phyloP scores from a whole-genome alignment of 2,329 filamentous ascomycete species.

The Colletotrichum sp. region DNA sequence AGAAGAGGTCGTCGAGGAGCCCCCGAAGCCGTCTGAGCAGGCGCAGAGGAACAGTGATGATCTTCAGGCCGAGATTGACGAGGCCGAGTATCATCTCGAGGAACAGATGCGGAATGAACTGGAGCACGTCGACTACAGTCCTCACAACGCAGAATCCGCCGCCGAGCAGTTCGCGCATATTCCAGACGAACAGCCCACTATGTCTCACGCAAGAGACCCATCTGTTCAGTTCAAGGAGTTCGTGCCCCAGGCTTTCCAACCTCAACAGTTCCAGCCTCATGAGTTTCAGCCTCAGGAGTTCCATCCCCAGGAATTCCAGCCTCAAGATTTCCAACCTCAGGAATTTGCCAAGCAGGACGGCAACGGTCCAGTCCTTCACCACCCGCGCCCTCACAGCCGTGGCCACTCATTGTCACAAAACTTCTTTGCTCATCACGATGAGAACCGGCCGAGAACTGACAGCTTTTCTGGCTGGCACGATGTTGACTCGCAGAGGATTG shows the following conservation, averaged over 20 bases:
- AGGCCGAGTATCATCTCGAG: slow-evolving; percentile 84
- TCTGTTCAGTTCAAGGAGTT: slow-evolving; percentile 48
- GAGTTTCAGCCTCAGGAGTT: neutral
- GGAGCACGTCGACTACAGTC: slow-evolving; percentile 78
- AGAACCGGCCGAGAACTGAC: slow-evolving; percentile 34
- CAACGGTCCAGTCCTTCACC: slow-evolving; percentile 65
- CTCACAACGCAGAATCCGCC: slow-evolving; percentile 52
- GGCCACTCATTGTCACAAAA: slow-evolving; percentile 74
- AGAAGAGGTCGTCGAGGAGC: slow-evolving; percentile 60
- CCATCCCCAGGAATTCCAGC: slow-evolving; percentile 36
- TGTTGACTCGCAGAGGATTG: slow-evolving; percentile 40
- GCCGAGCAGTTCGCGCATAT: neutral
- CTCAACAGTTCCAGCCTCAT: neutral
- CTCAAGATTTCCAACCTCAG: slow-evolving; percentile 34
- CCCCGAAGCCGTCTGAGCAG: slow-evolving; percentile 59
- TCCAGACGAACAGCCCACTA: slow-evolving; percentile 15
- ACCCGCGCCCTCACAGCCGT: slow-evolving; percentile 75
- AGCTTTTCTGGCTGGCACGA: slow-evolving; percentile 44
- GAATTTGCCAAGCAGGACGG: slow-evolving; percentile 58
- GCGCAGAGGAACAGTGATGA: slow-evolving; percentile 61
- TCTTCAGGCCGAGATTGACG: slow-evolving; percentile 83
- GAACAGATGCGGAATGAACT: slow-evolving; percentile 79
- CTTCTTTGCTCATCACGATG: slow-evolving; percentile 63
- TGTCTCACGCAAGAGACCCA: slow-evolving; percentile 44
- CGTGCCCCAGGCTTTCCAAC: slow-evolving; percentile 23